Evolutionary conservation across 805 yeast species (phyloP), one percentile per base, ranked within the genome.

Genomic region (Saccharomycopsis oosterbeekiorum): DNA sequence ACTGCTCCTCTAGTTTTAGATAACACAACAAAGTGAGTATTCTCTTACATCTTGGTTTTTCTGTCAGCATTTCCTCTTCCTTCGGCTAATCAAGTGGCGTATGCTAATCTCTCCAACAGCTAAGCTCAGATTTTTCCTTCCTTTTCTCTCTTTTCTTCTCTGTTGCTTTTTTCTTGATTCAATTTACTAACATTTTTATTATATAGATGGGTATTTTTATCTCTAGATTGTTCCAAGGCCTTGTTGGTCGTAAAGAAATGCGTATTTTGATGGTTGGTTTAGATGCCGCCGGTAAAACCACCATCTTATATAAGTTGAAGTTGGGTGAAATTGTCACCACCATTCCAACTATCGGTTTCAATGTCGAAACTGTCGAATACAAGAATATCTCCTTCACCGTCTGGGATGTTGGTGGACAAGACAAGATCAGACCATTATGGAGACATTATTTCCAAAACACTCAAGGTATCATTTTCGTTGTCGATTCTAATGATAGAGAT

Each of bases 371-470:
- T 65, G 97, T 91, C 71, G 97, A 91, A 81, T 90, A 91, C 83
- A 91, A 91, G 81, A 91, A 91, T 85, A 89, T 91, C 76, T 87
- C 96, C 54, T 91, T 91, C 80, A 90, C 97, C 64, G 97, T 91
- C 67, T 91, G 97, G 98, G 98, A 93, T 84, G 97, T 92, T 70
- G 98, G 98, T 88, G 98, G 98, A 84, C 98, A 93, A 82, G 97
- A 91, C 78, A 92, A 92, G 80, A 93, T 93, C 73, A 89, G 98
- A 80, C 97, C 98, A 64, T 81, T 93, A 77, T 93, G 98, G 98
- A 88, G 97, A 84, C 96, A 93, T 79, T 93, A 93, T 77, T 93
- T 85, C 89, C 97, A 93, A 80, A 93, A 93, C 84, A 91, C 97
- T 65, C 97, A 93, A 78, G 97, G 97, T 81, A 89, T 93, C 74